A percentile compares a stretch with the other conserved stretches of the same genome.
Evolutionary conservation across 2,329 filamentous ascomycete species (phyloP).

Genomic region (Penicillium sp.): DNA sequence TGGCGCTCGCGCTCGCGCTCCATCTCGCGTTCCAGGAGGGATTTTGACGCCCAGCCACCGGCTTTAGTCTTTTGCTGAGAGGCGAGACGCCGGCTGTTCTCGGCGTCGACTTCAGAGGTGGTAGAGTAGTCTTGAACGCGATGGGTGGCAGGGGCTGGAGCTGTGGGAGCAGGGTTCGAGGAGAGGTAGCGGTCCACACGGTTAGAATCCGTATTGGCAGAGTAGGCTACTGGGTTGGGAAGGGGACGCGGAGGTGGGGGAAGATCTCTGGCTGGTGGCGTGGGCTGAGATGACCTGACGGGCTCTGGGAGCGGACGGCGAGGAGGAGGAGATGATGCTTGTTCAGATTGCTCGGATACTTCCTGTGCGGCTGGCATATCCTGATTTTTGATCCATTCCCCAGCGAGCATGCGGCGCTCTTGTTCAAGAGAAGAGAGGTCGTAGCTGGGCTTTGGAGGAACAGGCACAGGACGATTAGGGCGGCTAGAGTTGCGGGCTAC

Average conservation of each 20-base stretch:
- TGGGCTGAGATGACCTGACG: slow-evolving; percentile 14
- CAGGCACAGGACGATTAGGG: slow-evolving; percentile 30
- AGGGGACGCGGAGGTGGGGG: slow-evolving; percentile 41
- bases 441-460: slow-evolving; percentile 45
- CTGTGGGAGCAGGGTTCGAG: slow-evolving; percentile 52
- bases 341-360: slow-evolving; percentile 9
- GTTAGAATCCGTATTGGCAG: slow-evolving; percentile 33
- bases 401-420: slow-evolving; percentile 59
- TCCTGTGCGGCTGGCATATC: slow-evolving; percentile 20
- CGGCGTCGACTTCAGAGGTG: slow-evolving; percentile 55
- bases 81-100: slow-evolving; percentile 54
- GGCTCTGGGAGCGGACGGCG: slow-evolving; percentile 33
- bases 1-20: slow-evolving; percentile 64
- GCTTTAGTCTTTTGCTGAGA: slow-evolving; percentile 59
- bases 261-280: slow-evolving; percentile 16
- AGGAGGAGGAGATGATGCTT: slow-evolving; percentile 27
- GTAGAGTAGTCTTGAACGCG: slow-evolving; percentile 48
- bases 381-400: slow-evolving; percentile 53
- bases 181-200: slow-evolving; percentile 57
- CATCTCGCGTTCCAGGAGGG: slow-evolving; percentile 64
- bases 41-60: slow-evolving; percentile 61
- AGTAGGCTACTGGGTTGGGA: slow-evolving; percentile 46
- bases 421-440: slow-evolving; percentile 59
- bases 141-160: slow-evolving; percentile 38
- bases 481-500: slow-evolving; percentile 28